A percentile compares a stretch with the other conserved stretches of the same genome.
Evolutionary conservation across 2,329 filamentous ascomycete genomes (phyloP).

Genomic region (Emmonsiellopsis sp.): DNA sequence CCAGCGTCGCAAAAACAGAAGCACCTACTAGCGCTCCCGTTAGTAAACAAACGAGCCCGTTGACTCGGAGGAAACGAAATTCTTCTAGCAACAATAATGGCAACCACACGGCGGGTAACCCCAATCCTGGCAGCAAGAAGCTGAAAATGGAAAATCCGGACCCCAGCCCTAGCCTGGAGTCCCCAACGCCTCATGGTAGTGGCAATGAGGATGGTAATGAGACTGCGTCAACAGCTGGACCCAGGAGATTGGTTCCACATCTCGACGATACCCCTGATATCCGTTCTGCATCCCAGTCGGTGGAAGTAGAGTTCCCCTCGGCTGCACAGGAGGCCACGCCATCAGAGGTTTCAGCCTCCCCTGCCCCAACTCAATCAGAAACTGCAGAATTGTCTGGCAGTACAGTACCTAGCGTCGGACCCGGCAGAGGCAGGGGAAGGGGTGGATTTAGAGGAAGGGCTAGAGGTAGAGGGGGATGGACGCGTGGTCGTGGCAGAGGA

Average conservation of each 20-base stretch:
- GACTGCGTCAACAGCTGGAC: background rate
- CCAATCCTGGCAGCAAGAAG: background rate
- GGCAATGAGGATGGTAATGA: background rate
- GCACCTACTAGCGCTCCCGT: background rate
- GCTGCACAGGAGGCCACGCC: background rate
- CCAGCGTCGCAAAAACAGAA: background rate
- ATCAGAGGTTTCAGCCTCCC: slow-evolving; percentile 8
- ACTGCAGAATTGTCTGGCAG: slow-evolving; percentile 9
- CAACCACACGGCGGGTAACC: background rate
- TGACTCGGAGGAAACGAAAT: background rate
- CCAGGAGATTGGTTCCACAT: background rate
- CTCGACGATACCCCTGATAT: slow-evolving; percentile 2
- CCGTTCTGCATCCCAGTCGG: background rate
- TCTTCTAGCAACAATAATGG: background rate
- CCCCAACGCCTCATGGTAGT: background rate
- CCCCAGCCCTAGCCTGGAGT: background rate
- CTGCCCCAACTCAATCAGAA: slow-evolving; percentile 7
- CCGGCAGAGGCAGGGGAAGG: slow-evolving; percentile 23
- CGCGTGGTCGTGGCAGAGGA: slow-evolving; percentile 21
- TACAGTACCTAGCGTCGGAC: slow-evolving; percentile 5
- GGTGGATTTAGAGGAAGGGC: slow-evolving; percentile 12
- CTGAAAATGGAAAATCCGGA: slow-evolving; percentile 1
- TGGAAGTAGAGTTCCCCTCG: slow-evolving; percentile 5
- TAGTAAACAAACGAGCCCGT: background rate
- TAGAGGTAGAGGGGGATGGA: slow-evolving; percentile 24